These are phyloP conservation scores for Ogataea neopini DNA, from an alignment of 805 yeast species.

Conservation along the genomic window DNA sequence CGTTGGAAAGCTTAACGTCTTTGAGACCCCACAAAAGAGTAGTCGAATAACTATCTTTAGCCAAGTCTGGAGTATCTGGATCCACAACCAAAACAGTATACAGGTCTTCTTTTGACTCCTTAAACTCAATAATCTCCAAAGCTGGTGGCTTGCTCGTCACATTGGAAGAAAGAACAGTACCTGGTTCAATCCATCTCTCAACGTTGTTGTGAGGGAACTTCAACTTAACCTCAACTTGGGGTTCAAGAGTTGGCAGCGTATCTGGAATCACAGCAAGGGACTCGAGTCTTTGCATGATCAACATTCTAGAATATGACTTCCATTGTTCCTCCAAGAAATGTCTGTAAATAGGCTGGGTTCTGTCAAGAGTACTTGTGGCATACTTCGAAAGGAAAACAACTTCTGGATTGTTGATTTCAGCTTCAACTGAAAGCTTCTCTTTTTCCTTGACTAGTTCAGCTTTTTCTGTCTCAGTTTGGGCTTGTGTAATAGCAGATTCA, in stretches of 20 bases:
- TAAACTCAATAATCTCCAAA: constrained; percentile 74
- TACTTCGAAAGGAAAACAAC: constrained; percentile 67
- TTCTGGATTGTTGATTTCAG: constrained; percentile 82
- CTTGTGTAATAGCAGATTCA: constrained; percentile 30
- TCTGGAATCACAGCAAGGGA: constrained; percentile 86
- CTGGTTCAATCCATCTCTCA: constrained; percentile 77
- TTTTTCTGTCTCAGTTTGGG: constrained; percentile 25
- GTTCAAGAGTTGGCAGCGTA: constrained; percentile 85
- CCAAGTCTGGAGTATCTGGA: constrained; percentile 86
- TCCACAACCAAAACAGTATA: constrained; percentile 84
- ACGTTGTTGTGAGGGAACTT: constrained; percentile 73
- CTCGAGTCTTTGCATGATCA: constrained; percentile 90
- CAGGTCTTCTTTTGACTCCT: constrained; percentile 46
- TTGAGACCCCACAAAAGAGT: constrained; percentile 75
- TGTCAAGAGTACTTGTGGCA: constrained; percentile 54
- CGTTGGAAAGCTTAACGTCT: constrained; percentile 61
- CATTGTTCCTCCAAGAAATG: constrained; percentile 66
- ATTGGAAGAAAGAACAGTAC: constrained; percentile 67
- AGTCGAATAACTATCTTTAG: constrained; percentile 66
- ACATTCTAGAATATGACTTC: constrained; percentile 69
- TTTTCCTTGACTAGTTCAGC: constrained; percentile 21
- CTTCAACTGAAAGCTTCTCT: constrained; percentile 46
- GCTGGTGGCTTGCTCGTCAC: constrained; percentile 79
- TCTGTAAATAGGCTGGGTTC: constrained; percentile 79
- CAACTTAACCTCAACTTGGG: constrained; percentile 71